Evolutionary conservation across 2,329 filamentous ascomycete species (phyloP).

Genomic region (Fusarium luffae): DNA sequence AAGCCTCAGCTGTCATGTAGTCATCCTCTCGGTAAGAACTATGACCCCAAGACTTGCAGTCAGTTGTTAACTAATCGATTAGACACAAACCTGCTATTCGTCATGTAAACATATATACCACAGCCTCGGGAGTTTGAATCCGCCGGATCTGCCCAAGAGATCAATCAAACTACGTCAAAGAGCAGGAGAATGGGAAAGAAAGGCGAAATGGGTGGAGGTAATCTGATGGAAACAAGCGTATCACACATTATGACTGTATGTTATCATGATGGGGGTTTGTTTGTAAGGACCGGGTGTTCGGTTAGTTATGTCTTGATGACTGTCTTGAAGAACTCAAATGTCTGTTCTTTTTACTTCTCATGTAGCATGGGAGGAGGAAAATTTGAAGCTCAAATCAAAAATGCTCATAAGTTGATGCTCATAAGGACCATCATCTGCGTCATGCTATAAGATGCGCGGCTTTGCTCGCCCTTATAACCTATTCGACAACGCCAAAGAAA

Average conservation of each 20-base stretch:
- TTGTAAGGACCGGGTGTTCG: constrained; percentile 19
- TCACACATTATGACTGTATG: constrained; percentile 6
- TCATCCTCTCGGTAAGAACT: constrained; percentile 85
- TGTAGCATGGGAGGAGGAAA: constrained; percentile 10
- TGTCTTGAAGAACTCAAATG: neutral
- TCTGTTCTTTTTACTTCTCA: constrained; percentile 7
- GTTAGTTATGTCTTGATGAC: constrained; percentile 5
- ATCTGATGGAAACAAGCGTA: constrained; percentile 6
- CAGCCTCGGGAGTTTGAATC: constrained; percentile 27
- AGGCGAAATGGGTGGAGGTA: neutral
- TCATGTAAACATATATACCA: constrained; percentile 61
- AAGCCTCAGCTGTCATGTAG: constrained; percentile 98
- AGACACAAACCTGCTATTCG: constrained; percentile 73
- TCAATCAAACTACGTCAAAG: neutral
- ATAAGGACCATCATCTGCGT: constrained; percentile 6
- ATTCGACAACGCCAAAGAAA: constrained; percentile 24
- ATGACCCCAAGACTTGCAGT: neutral
- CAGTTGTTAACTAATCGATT: constrained; percentile 16
- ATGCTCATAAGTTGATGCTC: constrained; percentile 28
- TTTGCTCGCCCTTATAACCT: constrained; percentile 5
- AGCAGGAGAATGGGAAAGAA: neutral
- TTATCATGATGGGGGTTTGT: constrained; percentile 29
- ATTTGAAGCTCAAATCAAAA: constrained; percentile 20
- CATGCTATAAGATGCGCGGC: constrained; percentile 9
- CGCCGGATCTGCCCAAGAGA: constrained; percentile 16